Base-by-base conservation (phyloP, 78 protist genomes). In the Creolimax fragrantissima region DNA sequence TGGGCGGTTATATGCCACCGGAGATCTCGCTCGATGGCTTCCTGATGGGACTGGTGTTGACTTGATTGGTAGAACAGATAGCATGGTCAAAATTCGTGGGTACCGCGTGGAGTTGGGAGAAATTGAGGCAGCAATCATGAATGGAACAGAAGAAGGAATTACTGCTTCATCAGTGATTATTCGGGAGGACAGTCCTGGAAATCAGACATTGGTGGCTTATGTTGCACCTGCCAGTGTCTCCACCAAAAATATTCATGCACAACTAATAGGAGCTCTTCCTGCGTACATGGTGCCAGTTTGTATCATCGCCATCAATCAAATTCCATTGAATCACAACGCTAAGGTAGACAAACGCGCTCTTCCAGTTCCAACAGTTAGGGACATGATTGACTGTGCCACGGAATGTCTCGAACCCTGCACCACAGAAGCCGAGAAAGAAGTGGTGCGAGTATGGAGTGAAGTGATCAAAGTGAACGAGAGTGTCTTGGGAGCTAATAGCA, bases 41-140 rank as follows among this genome's bases (percentile, higher is more conserved):
- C 44, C 89, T 42, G 74, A 85, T 17, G 93, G 90, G 7, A 32
- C 92, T 32, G 4, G 4, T n/a, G 36, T 91, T 3, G 92, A 90
- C n/a, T 3, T 85, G 44, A 45, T 43, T 2, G 93, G 90, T 4
- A 92, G 95, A n/a, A 39, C 5, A 3, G 94, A 94, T 84, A 47
- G 44, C 39, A 5, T 45, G 92, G 94, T 94, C n/a, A 94, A 94
- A 81, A 92, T 94, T 24, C 93, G 92, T 45, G 95, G 95, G 35
- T 84, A 89, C 45, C 41, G 89, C 4, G 89, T 94, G 85, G 94
- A 88, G 36, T 35, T 94, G 3, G 36, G 45, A 5, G 93, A 44
- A 37, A 83, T 94, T 35, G 94, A 90, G 41, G 43, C 7, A 32
- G 94, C 94, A 2, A 35, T 91, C 2, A 11, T 3, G 92, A 92